Percentiles rank a stretch among this genome's conserved stretches.
Evolutionary conservation across 768 basidiomycete species (phyloP).

Genomic region (Amanita molliuscula): DNA sequence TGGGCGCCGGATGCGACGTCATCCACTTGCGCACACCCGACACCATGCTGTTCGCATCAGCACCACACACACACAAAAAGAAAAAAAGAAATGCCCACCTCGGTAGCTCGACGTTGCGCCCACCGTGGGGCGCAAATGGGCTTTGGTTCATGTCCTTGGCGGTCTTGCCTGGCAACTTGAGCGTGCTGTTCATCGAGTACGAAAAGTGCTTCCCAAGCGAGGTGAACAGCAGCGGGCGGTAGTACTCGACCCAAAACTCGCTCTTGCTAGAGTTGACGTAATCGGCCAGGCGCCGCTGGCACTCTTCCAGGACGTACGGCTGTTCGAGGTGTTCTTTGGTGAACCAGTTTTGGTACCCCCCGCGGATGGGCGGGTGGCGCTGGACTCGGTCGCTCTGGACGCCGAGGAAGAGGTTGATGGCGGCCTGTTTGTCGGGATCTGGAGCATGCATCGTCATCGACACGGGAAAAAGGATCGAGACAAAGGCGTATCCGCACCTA

Average conservation of each 20-base stretch:
- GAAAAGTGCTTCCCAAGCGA: slow-evolving; percentile 83
- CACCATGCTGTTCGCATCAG: slow-evolving; percentile 41
- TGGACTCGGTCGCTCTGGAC: slow-evolving; percentile 48
- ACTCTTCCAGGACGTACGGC: slow-evolving; percentile 58
- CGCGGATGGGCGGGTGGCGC: slow-evolving; percentile 39
- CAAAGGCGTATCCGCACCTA: slow-evolving; percentile 39
- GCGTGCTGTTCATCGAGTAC: slow-evolving; percentile 85
- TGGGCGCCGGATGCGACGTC: slow-evolving; percentile 34
- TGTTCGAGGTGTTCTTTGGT: slow-evolving; percentile 57
- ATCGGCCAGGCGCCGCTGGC: slow-evolving; percentile 45
- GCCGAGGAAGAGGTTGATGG: slow-evolving; percentile 96
- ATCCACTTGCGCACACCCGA: slow-evolving; percentile 78
- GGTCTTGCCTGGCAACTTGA: slow-evolving; percentile 74
- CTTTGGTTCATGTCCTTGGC: slow-evolving; percentile 58
- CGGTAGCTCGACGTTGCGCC: slow-evolving; percentile 22
- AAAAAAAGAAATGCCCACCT: slow-evolving; percentile 12
- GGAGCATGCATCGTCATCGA: slow-evolving; percentile 1
- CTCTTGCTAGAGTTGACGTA: slow-evolving; percentile 45
- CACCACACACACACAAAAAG: neutral
- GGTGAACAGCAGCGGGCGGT: slow-evolving; percentile 76
- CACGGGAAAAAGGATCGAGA: neutral
- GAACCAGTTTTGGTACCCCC: slow-evolving; percentile 84
- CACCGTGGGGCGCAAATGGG: slow-evolving; percentile 62
- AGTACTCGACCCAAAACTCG: slow-evolving; percentile 88
- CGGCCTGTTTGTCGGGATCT: slow-evolving; percentile 97